Evolutionary conservation across 345 rosid species (phyloP).

Genomic region (Syzygium oleosum): DNA sequence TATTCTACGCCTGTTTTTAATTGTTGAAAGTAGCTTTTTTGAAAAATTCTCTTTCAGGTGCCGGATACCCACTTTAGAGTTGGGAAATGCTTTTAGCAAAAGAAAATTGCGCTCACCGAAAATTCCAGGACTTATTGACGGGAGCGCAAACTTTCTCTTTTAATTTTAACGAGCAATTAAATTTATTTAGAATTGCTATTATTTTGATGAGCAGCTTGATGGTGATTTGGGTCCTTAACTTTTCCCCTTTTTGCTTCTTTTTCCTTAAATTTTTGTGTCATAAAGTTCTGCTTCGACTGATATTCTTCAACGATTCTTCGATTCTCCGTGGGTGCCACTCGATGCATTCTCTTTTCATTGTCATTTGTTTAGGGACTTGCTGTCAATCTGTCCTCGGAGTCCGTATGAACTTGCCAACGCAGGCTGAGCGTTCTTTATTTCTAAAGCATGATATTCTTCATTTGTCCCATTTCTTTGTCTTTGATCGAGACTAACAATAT

Average conservation of each 20-base stretch:
- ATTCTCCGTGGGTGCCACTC: background rate
- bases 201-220: background rate
- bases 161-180: background rate
- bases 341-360: background rate
- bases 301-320: background rate
- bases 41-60: conserved; percentile 16
- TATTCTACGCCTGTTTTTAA: conserved; percentile 10
- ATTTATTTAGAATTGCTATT: background rate
- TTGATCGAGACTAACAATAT: background rate
- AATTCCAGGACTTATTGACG: background rate
- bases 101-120: background rate
- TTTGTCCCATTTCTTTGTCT: background rate
- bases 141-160: background rate
- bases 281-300: background rate
- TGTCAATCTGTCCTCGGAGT: background rate
- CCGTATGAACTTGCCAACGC: background rate
- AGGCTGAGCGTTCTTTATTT: background rate
- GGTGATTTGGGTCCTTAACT: background rate
- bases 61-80: conserved; percentile 21
- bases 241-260: background rate
- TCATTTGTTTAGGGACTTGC: background rate
- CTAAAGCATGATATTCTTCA: background rate
- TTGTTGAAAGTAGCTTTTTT: conserved; percentile 34
- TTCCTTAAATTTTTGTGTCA: background rate
- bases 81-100: background rate